phyloP scores from a whole-genome alignment of 1,284 basidiomycete genomes.

The Puccinia sorghi region DNA sequence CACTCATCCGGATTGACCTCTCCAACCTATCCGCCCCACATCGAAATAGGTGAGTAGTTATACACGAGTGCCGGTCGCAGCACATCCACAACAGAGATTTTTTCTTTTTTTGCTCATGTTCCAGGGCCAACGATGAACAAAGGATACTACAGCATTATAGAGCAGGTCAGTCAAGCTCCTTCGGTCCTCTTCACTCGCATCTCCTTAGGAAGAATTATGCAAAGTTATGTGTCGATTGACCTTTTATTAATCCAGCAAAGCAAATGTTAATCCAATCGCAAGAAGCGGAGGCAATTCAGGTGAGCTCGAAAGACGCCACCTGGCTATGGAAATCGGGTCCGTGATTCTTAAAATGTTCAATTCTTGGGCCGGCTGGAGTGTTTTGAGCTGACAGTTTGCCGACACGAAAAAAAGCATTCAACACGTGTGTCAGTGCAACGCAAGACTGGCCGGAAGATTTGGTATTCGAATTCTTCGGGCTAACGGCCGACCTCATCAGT shows the following conservation, averaged over 20 bases:
- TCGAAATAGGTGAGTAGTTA: conserved; percentile 13
- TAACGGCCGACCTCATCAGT: conserved; percentile 42
- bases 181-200: neutral
- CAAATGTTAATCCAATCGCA: conserved; percentile 29
- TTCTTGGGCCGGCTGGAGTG: too few relatives aligned
- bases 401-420: conserved; percentile 33
- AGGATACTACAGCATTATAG: conserved; percentile 40
- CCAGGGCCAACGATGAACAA: conserved; percentile 20
- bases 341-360: neutral
- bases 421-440: conserved; percentile 38
- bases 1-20: conserved; percentile 40
- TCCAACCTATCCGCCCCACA: conserved; percentile 9
- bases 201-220: neutral
- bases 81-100: neutral
- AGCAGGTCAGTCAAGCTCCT: conserved; percentile 7
- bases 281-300: neutral
- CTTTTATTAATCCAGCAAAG: conserved; percentile 12
- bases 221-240: neutral
- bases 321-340: conserved; percentile 50
- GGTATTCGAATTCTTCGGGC: conserved; percentile 42
- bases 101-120: neutral
- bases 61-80: neutral
- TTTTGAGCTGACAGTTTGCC: neutral
- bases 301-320: conserved; percentile 43
- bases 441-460: conserved; percentile 37